phyloP scores from a whole-genome alignment of 1,139 yeast genomes.

The Candida tetrigidarum region DNA sequence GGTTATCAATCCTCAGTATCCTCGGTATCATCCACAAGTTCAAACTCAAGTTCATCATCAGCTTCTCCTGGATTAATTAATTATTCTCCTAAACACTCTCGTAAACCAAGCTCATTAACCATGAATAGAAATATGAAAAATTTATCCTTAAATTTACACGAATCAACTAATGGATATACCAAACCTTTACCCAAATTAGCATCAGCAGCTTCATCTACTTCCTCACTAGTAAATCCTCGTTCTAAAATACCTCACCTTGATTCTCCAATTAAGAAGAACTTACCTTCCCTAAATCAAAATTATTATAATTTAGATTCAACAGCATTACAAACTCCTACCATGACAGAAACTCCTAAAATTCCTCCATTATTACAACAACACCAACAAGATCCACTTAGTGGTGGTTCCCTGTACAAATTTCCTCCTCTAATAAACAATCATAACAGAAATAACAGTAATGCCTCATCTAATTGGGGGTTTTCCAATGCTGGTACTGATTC shows the following conservation, averaged over 20 bases:
- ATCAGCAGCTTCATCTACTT: constrained; percentile 5
- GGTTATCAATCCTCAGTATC: constrained; percentile 14
- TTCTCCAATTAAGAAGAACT: constrained; percentile 17
- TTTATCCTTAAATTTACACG: constrained; percentile 34
- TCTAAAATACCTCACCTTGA: constrained; percentile 7
- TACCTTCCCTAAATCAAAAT: constrained; percentile 3
- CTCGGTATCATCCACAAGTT: constrained; percentile 14
- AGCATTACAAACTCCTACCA: constrained; percentile 15
- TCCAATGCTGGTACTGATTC: constrained; percentile 3
- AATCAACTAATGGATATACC: constrained; percentile 10
- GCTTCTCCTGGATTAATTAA: constrained; percentile 23
- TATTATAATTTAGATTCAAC: constrained; percentile 7
- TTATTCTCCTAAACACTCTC: constrained; percentile 43
- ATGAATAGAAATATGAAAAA: constrained; percentile 38
- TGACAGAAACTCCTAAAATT: constrained; percentile 17
- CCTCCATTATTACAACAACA: constrained; percentile 15
- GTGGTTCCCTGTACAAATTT: constrained; percentile 12
- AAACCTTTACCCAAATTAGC: constrained; percentile 8
- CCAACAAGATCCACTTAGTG: constrained; percentile 9
- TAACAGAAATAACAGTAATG: neutral
- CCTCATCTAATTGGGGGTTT: neutral
- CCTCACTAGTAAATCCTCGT: constrained; percentile 16
- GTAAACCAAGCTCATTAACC: constrained; percentile 31
- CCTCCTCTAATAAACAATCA: constrained; percentile 8
- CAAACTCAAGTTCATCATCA: constrained; percentile 9